Base-by-base conservation (phyloP, 2,329 filamentous ascomycete genomes). In the Fusarium praegraminearum region DNA sequence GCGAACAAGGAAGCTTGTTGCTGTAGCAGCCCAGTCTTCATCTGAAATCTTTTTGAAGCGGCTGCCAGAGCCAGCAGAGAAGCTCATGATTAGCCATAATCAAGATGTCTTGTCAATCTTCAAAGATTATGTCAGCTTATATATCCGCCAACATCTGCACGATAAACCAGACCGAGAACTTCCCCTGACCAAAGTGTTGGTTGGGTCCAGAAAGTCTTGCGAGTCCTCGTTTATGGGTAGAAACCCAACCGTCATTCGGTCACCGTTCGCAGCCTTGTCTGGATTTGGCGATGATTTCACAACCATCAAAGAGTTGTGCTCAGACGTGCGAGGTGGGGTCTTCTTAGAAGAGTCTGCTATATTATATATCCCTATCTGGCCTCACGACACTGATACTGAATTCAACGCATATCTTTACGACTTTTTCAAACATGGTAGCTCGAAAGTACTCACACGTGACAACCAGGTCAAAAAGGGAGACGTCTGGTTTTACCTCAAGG, bases 331-430 rank as follows among this genome's bases (percentile, higher is more conserved):
- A 30, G 83, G 83, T 9, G 91, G 88, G 1, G 87, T 95, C 1
- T 94, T 93, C 80, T 84, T 95, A 0, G 92, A 95, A 72, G 86
- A 92, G 73, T 85, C 90, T 1, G 89, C 91, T 2, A 87, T 95
- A 26, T 92, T 92, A 0, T 87, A 91, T 75, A 83, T 94, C 7
- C 83, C 84, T 7, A 79, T 93, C 13, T 86, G 86, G 70, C 86
- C 87, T 0, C 80, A 88, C 28, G 86, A 90, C 55, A 82, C 83
- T 4, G 52, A 59, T 66, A 78, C 63, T 11, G 76, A 78, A 15
- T 86, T 89, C 63, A 93, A 93, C 69, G 88, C 89, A 0, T 92
- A 92, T 73, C 79, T 94, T 1, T 88, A 90, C 63, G 91, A 94
- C 77, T 95, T 94, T 78, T 94, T 88, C 83, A 91, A 89, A 77